Base-by-base conservation (phyloP, 2,329 filamentous ascomycete genomes). In the Sporothrix brunneoviolacea region DNA sequence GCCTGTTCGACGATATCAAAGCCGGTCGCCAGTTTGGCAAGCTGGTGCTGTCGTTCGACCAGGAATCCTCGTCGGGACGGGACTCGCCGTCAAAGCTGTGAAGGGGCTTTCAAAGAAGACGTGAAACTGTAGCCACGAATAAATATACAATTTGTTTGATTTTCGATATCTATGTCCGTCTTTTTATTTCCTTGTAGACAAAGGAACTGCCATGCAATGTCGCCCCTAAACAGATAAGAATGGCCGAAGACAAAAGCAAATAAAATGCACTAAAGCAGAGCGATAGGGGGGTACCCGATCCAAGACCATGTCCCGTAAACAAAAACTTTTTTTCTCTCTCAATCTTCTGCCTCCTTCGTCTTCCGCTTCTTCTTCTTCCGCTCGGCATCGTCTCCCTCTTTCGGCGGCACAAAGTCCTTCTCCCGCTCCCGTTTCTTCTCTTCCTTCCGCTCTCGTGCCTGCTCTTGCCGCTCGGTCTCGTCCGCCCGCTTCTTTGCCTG, bases 11-110 rank as follows among this genome's bases (percentile, higher is more conserved):
- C 36, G 89, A 95, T 45, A 95, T 97, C 81, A 88, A 87, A 64
- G 79, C 81, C 6, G 88, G 85, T 0, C 82, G 71, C 55, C 91
- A 97, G 67, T 95, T 97, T 72, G 93, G 91, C 10, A 97, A 97
- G 70, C 67, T 97, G 59, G 89, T 96, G 2, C 80, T 96, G 57
- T 80, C 88, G 60, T 77, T 91, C 60, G 74, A 61, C 0, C 57
- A 60, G 12, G 64, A 46, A 36, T 32, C 22, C 7, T 24, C 45
- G 4, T 43, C 40, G 6, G 12, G 48, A 38, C 15, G 37, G 4
- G 54, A 54, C 33, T 47, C 49, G 24, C 54, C 55, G n/a, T 61
- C 70, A 3, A 77, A 71, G 59, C 56, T 76, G 53, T 76, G 65
- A 58, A 21, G n/a, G 12, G 18, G 32, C 24, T 6, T n/a, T n/a